These are phyloP conservation scores for Penicillium sp. DNA, from an alignment of 2,329 filamentous ascomycete species.

Conservation along the genomic window DNA sequence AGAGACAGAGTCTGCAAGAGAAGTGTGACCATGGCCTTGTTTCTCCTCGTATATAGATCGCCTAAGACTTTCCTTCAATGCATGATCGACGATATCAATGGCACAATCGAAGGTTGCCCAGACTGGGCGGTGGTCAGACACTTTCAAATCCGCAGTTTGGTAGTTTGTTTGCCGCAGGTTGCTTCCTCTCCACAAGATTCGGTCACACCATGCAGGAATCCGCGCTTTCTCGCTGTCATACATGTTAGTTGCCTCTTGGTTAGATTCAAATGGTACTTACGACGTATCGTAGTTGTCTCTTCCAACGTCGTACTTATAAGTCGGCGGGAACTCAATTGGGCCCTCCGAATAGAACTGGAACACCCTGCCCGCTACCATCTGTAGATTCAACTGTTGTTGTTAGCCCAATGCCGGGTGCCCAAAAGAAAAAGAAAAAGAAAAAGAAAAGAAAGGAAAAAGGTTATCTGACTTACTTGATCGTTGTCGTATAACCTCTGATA, in stretches of 20 bases:
- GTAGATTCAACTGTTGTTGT: constrained; percentile 71
- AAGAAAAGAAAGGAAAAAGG: background rate
- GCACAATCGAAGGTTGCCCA: constrained; percentile 84
- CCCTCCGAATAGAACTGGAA: constrained; percentile 93
- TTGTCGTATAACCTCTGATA: constrained; percentile 82
- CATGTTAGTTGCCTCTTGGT: constrained; percentile 29
- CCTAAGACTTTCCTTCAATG: constrained; percentile 67
- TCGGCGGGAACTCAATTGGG: constrained; percentile 82
- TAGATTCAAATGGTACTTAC: constrained; percentile 47
- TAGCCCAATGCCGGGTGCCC: background rate
- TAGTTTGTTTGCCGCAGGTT: constrained; percentile 83
- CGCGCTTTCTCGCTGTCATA: constrained; percentile 75
- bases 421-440: no score
- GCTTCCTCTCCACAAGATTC: constrained; percentile 79
- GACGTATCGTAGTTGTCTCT: constrained; percentile 89
- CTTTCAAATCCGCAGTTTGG: constrained; percentile 73
- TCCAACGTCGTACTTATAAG: constrained; percentile 92
- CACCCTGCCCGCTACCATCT: constrained; percentile 88
- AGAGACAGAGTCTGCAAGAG: constrained; percentile 17
- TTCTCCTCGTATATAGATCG: constrained; percentile 69
- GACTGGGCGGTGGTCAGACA: constrained; percentile 96
- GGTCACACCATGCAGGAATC: constrained; percentile 96
- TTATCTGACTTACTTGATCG: constrained; percentile 62
- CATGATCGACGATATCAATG: constrained; percentile 77
- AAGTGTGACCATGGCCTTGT: constrained; percentile 61